A percentile compares a stretch with the other conserved stretches of the same genome.
Conservation (phyloP, 192 early-diverging fungal genomes). For the Obelidium mucronatum region DNA sequence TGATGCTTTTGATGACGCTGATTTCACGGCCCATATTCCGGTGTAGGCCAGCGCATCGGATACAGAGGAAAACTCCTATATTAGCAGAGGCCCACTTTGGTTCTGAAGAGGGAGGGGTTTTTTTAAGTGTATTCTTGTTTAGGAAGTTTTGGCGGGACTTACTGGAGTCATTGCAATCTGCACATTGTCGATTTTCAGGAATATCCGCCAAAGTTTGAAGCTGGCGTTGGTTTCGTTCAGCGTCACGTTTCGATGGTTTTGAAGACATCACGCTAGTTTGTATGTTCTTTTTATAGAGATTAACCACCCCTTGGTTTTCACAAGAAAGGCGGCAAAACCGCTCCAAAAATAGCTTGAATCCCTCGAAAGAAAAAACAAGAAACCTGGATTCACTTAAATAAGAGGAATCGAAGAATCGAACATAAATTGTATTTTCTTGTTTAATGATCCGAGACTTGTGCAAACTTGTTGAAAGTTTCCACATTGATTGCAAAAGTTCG, state of each 20-base stretch:
- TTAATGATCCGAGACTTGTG: constrained; percentile 29
- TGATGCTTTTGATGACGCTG: constrained; percentile 89
- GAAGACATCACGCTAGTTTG: no score
- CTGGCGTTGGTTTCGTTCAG: constrained; percentile 35
- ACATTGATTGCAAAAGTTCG: constrained; percentile 71
- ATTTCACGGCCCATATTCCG: constrained; percentile 85
- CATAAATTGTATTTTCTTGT: no score
- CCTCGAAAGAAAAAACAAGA: no score
- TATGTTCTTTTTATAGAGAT: no score
- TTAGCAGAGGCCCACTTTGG: constrained; percentile 56
- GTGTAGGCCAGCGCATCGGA: constrained; percentile 60
- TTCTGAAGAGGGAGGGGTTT: constrained; percentile 20
- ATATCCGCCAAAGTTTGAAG: constrained; percentile 48
- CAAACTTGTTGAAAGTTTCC: constrained; percentile 51
- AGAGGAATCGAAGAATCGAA: no score
- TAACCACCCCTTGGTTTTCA: no score
- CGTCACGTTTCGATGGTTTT: constrained; percentile 8
- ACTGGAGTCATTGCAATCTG: constrained; percentile 52
- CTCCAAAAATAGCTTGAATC: no score
- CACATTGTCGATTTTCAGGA: constrained; percentile 56
- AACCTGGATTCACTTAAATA: no score
- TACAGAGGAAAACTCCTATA: constrained; percentile 57
- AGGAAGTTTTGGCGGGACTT: neutral
- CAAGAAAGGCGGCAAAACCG: no score
- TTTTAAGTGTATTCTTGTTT: neutral